Evolutionary conservation across 2,329 filamentous ascomycete species (phyloP), one percentile per base, ranked within the genome.

Genomic region (Colletotrichum sp.): DNA sequence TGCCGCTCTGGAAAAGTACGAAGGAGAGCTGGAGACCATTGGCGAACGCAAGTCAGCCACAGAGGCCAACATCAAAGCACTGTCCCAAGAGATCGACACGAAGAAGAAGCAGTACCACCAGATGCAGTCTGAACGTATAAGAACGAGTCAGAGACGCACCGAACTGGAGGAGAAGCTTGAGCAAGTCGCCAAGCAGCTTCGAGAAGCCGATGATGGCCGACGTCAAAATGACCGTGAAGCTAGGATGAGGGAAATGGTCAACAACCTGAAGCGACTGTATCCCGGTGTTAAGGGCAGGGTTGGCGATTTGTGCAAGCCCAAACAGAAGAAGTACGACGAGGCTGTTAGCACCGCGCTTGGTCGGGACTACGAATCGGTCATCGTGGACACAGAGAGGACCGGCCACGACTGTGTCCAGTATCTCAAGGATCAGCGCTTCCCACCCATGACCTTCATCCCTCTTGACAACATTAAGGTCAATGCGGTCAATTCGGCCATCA

Each of bases 391-490:
- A 3, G 95, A 98, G 83, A 98, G 97, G 85, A 97, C 94, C 1
- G 97, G 95, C 33, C 93, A 95, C 73, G 95, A 98, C 78, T 99
- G 97, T 82, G 97, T 99, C 70, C 92, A 97, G 78, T 97, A 98
- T 80, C 90, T 99, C 72, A 97, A 97, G 78, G 95, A 98, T 76
- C 95, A 98, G 81, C 92, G 95, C 70, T 93, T 94, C 68, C 91
- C 94, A 8, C 95, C 96, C 72, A 95, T 97, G 84, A 98, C 95
- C 2, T 98, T 99, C 83, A 96, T 98, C 76, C 97, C 97, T 1
- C 89, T 99, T 21, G 97, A 99, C 86, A 98, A 98, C 66, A 98
- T 99, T 82, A 97, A 98, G 80, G 96, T 98, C 81, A 96, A 95
- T 82, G 92, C 95, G 13, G 91, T 97, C 73, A 98, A 98, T 81